Conservation (phyloP, 2,329 filamentous ascomycete genomes). For the Didymellaceae sp. region DNA sequence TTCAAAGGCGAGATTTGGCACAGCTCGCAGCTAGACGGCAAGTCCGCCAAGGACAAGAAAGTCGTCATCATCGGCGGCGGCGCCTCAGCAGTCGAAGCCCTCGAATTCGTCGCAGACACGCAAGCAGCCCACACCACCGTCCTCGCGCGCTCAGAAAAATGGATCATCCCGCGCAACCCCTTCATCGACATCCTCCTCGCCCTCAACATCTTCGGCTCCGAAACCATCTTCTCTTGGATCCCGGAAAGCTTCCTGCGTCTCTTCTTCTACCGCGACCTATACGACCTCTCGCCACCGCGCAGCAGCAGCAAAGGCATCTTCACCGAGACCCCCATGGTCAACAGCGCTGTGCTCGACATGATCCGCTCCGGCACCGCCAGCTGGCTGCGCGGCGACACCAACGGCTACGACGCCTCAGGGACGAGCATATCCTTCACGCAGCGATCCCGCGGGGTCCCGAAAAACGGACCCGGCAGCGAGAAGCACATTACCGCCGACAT, state of each 20-base stretch:
- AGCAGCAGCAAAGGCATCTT: conserved; percentile 71
- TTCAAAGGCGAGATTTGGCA: conserved; percentile 78
- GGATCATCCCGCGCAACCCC: conserved; percentile 84
- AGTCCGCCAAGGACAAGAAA: conserved; percentile 74
- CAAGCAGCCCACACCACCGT: conserved; percentile 73
- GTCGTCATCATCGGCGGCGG: conserved; percentile 80
- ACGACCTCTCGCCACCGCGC: conserved; percentile 70
- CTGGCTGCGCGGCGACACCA: conserved; percentile 83
- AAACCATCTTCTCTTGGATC: conserved; percentile 77
- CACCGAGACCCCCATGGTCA: conserved; percentile 86
- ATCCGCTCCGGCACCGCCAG: conserved; percentile 74
- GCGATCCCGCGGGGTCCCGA: conserved; percentile 73
- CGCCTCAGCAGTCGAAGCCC: conserved; percentile 79
- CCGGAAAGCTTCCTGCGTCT: conserved; percentile 76
- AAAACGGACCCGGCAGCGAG: conserved; percentile 74
- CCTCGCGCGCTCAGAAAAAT: conserved; percentile 80
- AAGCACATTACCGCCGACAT: conserved; percentile 74
- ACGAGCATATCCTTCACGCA: conserved; percentile 74
- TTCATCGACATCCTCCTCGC: conserved; percentile 75
- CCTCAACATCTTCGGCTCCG: conserved; percentile 79
- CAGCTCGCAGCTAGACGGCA: conserved; percentile 76
- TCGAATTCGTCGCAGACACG: conserved; percentile 76
- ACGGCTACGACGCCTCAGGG: conserved; percentile 67
- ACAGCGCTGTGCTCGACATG: conserved; percentile 78
- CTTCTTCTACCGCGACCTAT: conserved; percentile 83